A percentile compares a stretch with the other conserved stretches of the same genome.
phyloP scores from a whole-genome alignment of 2,329 filamentous ascomycete genomes.

The Fusarium torreyae region DNA sequence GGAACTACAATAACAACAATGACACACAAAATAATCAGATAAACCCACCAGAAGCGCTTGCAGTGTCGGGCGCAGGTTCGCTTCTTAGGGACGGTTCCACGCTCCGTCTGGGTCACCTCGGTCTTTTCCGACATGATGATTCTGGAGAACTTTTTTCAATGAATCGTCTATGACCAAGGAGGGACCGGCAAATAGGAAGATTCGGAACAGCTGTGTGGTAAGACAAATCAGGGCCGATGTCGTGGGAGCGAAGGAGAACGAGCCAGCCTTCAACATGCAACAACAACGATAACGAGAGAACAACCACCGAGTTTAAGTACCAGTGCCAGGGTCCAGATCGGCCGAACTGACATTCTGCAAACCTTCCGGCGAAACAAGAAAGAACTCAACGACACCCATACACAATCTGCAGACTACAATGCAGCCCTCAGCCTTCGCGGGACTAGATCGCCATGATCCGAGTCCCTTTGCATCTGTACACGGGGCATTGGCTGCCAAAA shows the following conservation, averaged over 20 bases:
- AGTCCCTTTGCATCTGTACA: constrained; percentile 48
- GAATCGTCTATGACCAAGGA: background rate
- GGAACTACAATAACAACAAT: constrained; percentile 70
- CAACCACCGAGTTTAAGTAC: constrained; percentile 46
- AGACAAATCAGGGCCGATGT: constrained; percentile 17
- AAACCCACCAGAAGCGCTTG: constrained; percentile 73
- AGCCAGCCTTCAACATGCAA: constrained; percentile 34
- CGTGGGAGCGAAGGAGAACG: constrained; percentile 27
- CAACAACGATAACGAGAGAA: constrained; percentile 26
- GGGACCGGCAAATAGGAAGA: constrained; percentile 1
- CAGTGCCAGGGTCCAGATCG: constrained; percentile 17
- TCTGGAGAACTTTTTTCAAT: background rate
- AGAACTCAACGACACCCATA: constrained; percentile 24
- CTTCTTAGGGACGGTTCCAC: constrained; percentile 53
- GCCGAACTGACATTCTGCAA: constrained; percentile 29
- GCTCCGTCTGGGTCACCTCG: constrained; percentile 56
- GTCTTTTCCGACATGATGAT: constrained; percentile 58
- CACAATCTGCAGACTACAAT: constrained; percentile 29
- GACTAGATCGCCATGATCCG: constrained; percentile 49
- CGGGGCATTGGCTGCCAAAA: constrained; percentile 48
- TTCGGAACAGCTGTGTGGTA: constrained; percentile 2
- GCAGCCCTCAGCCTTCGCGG: constrained; percentile 30
- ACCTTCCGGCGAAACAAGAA: constrained; percentile 27
- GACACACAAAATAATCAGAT: constrained; percentile 66
- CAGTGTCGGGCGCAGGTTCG: constrained; percentile 63